phyloP scores from a whole-genome alignment of 768 basidiomycete species.

The Leccinum subgranulosum region DNA sequence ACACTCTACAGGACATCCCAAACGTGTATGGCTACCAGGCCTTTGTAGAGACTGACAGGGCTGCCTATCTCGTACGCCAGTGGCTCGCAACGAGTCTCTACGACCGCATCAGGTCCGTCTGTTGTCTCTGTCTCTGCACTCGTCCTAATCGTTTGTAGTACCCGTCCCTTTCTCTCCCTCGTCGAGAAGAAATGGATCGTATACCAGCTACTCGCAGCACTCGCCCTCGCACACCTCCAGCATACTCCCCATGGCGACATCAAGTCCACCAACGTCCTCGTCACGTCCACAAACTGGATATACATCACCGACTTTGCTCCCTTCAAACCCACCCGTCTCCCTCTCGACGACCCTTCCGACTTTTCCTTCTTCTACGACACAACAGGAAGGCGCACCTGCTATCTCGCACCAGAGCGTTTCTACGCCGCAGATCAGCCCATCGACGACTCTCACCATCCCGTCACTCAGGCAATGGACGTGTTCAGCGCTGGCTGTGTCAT shows the following conservation, averaged over 20 bases:
- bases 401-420: constrained; percentile 95
- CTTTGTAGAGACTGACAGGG: constrained; percentile 93
- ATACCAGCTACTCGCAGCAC: constrained; percentile 84
- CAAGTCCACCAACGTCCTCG: constrained; percentile 95
- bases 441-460: constrained; percentile 65
- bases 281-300: constrained; percentile 95
- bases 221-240: constrained; percentile 77
- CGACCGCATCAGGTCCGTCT: constrained; percentile 90
- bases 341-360: constrained; percentile 94
- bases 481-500: constrained; percentile 95
- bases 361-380: constrained; percentile 99
- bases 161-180: constrained; percentile 86
- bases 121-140: not conserved
- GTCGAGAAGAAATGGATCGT: constrained; percentile 99
- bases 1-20: constrained; percentile 76
- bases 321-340: constrained; percentile 94
- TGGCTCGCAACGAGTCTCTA: constrained; percentile 95
- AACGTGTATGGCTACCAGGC: constrained; percentile 89
- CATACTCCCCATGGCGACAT: constrained; percentile 97
- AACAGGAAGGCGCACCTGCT: constrained; percentile 89
- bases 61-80: constrained; percentile 91
- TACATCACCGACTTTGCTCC: constrained; percentile 93
- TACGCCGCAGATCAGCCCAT: constrained; percentile 69
- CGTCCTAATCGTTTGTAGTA: constrained; percentile 45
- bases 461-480: constrained; percentile 97